These are phyloP conservation scores for Botrytis cinerea DNA, from an alignment of 2,329 filamentous ascomycete species.

Conservation along the genomic window DNA sequence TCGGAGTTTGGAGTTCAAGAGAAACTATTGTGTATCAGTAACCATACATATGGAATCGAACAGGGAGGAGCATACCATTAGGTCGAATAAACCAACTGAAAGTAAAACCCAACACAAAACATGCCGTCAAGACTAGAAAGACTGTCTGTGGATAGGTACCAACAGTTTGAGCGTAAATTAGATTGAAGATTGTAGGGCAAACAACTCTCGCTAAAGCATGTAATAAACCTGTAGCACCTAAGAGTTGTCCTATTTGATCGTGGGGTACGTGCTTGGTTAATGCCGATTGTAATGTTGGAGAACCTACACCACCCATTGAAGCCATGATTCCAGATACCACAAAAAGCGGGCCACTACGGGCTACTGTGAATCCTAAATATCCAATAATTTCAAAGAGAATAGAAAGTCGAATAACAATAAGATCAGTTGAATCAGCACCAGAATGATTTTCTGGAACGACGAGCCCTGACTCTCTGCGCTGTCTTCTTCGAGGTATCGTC, in stretches of 20 bases:
- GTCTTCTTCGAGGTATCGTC: constrained; percentile 36
- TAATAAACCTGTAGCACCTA: constrained; percentile 83
- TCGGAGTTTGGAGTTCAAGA: constrained; percentile 25
- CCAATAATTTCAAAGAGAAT: constrained; percentile 77
- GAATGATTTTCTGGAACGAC: constrained; percentile 42
- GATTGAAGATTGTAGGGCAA: constrained; percentile 80
- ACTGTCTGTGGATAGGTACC: constrained; percentile 76
- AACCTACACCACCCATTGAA: constrained; percentile 79
- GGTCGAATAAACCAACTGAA: constrained; percentile 72
- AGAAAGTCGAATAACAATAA: constrained; percentile 73
- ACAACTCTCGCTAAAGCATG: constrained; percentile 80
- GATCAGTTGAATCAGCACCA: constrained; percentile 77
- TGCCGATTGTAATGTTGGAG: constrained; percentile 79
- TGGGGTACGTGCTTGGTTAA: constrained; percentile 89
- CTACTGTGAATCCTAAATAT: constrained; percentile 71
- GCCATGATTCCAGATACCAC: constrained; percentile 71
- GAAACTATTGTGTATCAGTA: constrained; percentile 29
- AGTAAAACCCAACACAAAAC: constrained; percentile 67
- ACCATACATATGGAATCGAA: neutral
- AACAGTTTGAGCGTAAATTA: constrained; percentile 82
- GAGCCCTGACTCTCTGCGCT: constrained; percentile 61
- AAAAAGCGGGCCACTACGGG: constrained; percentile 64
- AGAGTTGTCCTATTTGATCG: constrained; percentile 79
- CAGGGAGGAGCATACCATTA: constrained; percentile 60
- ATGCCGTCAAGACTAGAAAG: constrained; percentile 70